These are phyloP conservation scores for Chytridium lagenaria DNA, from an alignment of 371 early-diverging fungal species.

Conservation along the genomic window DNA sequence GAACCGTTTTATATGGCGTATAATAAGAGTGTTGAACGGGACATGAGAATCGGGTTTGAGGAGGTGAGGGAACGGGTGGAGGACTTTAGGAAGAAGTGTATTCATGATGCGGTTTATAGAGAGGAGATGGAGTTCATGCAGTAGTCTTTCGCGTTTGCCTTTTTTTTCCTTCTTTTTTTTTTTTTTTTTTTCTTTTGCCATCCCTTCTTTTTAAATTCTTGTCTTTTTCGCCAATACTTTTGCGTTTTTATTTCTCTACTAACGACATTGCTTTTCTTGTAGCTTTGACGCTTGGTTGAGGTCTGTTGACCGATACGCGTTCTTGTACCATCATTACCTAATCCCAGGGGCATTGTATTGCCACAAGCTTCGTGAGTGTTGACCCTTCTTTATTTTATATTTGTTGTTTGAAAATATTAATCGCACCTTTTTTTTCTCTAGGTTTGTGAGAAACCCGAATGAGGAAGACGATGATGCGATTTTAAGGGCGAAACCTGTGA, in stretches of 20 bases:
- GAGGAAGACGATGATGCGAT: too few relatives aligned
- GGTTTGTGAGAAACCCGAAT: too few relatives aligned
- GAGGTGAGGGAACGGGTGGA: conserved; percentile 36
- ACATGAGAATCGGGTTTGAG: conserved; percentile 40
- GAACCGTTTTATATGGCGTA: conserved; percentile 24
- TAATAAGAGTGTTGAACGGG: conserved; percentile 30
- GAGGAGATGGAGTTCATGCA: conserved; percentile 30
- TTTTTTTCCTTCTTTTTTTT: background rate
- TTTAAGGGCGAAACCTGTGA: too few relatives aligned
- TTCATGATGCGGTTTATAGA: conserved; percentile 47
- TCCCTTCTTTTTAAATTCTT: too few relatives aligned
- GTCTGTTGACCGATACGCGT: conserved; percentile 48
- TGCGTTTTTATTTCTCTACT: too few relatives aligned
- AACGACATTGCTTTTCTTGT: too few relatives aligned
- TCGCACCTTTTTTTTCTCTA: too few relatives aligned
- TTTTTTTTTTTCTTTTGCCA: too few relatives aligned
- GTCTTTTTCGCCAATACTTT: too few relatives aligned
- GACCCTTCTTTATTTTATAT: too few relatives aligned
- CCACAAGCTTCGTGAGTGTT: too few relatives aligned
- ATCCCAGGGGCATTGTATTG: conserved; percentile 48
- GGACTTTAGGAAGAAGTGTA: conserved; percentile 28
- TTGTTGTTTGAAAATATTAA: too few relatives aligned
- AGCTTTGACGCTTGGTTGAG: conserved; percentile 49
- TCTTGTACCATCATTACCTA: conserved; percentile 56
- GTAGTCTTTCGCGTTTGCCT: background rate